A percentile compares a stretch with the other conserved stretches of the same genome.
phyloP scores from a whole-genome alignment of 1,284 basidiomycete genomes.

The Sanghuangporus sanghuang region DNA sequence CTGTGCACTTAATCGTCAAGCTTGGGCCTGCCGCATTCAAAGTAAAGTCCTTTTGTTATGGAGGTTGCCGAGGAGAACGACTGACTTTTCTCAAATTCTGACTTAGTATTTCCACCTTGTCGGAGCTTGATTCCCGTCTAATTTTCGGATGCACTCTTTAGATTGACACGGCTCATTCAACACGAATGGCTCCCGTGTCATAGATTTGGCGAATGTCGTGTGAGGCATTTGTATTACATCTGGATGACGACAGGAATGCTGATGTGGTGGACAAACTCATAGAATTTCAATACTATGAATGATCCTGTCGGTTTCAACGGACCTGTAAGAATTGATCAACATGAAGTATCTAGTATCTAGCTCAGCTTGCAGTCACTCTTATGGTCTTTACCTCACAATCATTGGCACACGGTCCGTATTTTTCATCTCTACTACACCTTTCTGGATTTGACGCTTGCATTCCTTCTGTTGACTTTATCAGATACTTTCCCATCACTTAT shows the following conservation, averaged over 20 bases:
- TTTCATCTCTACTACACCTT: background rate
- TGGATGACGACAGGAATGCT: background rate
- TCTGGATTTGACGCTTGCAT: background rate
- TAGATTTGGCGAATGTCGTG: background rate
- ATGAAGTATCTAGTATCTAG: conserved; percentile 15
- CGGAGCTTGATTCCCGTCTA: background rate
- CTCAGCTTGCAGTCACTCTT: background rate
- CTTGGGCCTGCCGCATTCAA: too few species aligned
- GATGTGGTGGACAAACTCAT: background rate
- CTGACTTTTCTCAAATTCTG: background rate
- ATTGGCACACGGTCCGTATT: conserved; percentile 15
- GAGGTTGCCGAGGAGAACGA: too few species aligned
- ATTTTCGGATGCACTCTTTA: background rate
- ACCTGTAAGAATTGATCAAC: background rate
- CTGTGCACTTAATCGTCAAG: background rate
- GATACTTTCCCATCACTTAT: conserved; percentile 39
- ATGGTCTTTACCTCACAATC: conserved; percentile 4
- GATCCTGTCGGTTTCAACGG: background rate
- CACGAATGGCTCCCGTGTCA: background rate
- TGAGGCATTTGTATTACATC: background rate
- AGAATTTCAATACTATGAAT: background rate
- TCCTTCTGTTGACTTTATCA: conserved; percentile 19
- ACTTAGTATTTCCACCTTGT: background rate
- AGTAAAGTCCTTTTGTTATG: too few species aligned
- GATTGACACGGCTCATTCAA: background rate